phyloP scores from a whole-genome alignment of 345 rosid species.

The Gossypium turneri region DNA sequence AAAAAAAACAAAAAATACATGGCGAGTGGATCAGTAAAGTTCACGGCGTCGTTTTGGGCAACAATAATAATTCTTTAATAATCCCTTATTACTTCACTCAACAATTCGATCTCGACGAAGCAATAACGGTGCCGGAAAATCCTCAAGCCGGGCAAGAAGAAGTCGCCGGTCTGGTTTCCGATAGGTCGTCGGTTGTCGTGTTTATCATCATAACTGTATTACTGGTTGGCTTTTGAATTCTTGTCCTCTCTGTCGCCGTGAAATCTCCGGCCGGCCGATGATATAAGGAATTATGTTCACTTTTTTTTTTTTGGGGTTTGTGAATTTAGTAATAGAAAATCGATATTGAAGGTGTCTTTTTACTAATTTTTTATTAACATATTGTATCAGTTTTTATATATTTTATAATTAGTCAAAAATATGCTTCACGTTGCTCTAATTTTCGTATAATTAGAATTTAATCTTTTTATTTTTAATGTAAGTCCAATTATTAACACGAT shows the following conservation, averaged over 20 bases:
- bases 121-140: not conserved
- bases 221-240: conserved; percentile 8
- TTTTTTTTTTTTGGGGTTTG: too few relatives aligned
- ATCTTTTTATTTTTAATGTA: too few relatives aligned
- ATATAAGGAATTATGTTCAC: not conserved
- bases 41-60: not conserved
- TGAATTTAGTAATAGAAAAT: too few relatives aligned
- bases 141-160: not conserved
- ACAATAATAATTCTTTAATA: not conserved
- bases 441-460: too few relatives aligned
- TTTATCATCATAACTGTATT: conserved; percentile 9
- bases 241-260: conserved; percentile 16
- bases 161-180: not conserved
- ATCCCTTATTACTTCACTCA: not conserved
- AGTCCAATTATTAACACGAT: too few relatives aligned
- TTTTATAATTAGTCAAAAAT: too few relatives aligned
- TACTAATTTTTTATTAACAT: too few relatives aligned
- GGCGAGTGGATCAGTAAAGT: not conserved
- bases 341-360: too few relatives aligned
- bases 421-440: too few relatives aligned
- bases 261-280: not conserved
- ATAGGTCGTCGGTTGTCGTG: conserved; percentile 9
- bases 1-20: not conserved
- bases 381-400: too few relatives aligned
- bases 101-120: conserved; percentile 8